Evolutionary conservation across 169 alveolate species (phyloP).

Genomic region (Cryptosporidium andersoni): DNA sequence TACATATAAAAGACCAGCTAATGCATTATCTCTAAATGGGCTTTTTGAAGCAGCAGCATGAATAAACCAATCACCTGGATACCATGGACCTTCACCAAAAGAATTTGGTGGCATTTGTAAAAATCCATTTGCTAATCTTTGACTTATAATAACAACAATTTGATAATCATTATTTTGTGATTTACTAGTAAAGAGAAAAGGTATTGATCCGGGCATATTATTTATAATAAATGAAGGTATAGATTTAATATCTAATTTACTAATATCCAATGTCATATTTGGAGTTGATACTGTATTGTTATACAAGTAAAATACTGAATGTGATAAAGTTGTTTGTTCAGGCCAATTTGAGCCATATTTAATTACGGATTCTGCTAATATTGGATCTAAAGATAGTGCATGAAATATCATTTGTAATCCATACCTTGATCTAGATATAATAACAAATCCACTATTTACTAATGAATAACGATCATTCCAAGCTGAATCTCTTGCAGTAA

Average conservation of each 20-base stretch:
- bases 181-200: neutral
- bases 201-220: neutral
- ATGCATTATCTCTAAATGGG: conserved; percentile 61
- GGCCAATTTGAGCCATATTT: conserved; percentile 60
- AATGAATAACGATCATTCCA: conserved; percentile 42
- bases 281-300: conserved; percentile 26
- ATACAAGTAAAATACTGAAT: conserved; percentile 5
- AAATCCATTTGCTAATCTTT: conserved; percentile 44
- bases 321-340: conserved; percentile 58
- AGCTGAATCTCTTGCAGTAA: conserved; percentile 52
- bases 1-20: conserved; percentile 29
- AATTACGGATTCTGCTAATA: conserved; percentile 17
- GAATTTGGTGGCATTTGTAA: conserved; percentile 23
- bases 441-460: conserved; percentile 54
- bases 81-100: conserved; percentile 69
- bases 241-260: neutral
- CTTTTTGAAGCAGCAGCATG: conserved; percentile 66
- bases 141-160: conserved; percentile 12
- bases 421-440: conserved; percentile 28
- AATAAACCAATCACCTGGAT: conserved; percentile 52
- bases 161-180: neutral
- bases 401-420: conserved; percentile 46
- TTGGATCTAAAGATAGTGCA: conserved; percentile 24
- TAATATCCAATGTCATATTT: neutral
- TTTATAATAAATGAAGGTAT: neutral